Evolutionary conservation across 2,329 filamentous ascomycete genomes (phyloP).

Genomic region (Thermomyces lanuginosus): DNA sequence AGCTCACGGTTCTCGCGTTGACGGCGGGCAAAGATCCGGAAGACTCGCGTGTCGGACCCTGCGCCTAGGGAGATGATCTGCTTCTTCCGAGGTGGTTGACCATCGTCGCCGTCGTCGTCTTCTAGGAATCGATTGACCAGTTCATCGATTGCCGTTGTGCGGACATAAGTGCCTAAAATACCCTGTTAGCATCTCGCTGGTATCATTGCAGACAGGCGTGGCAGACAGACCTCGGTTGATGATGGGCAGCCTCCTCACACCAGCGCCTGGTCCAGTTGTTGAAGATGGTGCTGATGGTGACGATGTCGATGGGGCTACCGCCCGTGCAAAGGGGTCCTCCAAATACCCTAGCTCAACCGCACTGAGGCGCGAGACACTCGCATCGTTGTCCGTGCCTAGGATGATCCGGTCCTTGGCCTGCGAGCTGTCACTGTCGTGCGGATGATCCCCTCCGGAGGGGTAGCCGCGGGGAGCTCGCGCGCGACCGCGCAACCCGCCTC

Average conservation of each 20-base stretch:
- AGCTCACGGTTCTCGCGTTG: too few relatives aligned
- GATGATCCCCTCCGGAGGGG: slow-evolving; percentile 10
- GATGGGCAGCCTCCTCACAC: slow-evolving; percentile 60
- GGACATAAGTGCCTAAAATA: slow-evolving; percentile 83
- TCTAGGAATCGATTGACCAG: slow-evolving; percentile 58
- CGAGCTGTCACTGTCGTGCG: slow-evolving; percentile 8
- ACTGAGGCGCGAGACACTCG: slow-evolving; percentile 72
- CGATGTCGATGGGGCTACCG: slow-evolving; percentile 45
- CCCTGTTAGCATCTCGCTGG: too few relatives aligned
- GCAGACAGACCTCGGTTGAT: slow-evolving; percentile 97
- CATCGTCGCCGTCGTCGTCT: slow-evolving; percentile 16
- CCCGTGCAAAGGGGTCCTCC: slow-evolving; percentile 58
- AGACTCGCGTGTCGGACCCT: slow-evolving; percentile 79
- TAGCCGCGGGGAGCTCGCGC: slow-evolving; percentile 34
- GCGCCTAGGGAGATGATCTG: slow-evolving; percentile 89
- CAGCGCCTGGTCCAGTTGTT: slow-evolving; percentile 11
- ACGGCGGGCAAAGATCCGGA: slow-evolving; percentile 46
- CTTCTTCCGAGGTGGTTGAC: slow-evolving; percentile 15
- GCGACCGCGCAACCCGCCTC: slow-evolving; percentile 33
- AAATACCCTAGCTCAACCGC: slow-evolving; percentile 77
- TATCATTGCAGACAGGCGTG: too few relatives aligned
- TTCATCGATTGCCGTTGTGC: slow-evolving; percentile 65
- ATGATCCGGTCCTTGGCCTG: slow-evolving; percentile 52
- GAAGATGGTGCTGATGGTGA: too few relatives aligned
- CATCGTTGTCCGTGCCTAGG: slow-evolving; percentile 82